Conservation (phyloP, 2,329 filamentous ascomycete species). For the Aaosphaeria pasadenensis region DNA sequence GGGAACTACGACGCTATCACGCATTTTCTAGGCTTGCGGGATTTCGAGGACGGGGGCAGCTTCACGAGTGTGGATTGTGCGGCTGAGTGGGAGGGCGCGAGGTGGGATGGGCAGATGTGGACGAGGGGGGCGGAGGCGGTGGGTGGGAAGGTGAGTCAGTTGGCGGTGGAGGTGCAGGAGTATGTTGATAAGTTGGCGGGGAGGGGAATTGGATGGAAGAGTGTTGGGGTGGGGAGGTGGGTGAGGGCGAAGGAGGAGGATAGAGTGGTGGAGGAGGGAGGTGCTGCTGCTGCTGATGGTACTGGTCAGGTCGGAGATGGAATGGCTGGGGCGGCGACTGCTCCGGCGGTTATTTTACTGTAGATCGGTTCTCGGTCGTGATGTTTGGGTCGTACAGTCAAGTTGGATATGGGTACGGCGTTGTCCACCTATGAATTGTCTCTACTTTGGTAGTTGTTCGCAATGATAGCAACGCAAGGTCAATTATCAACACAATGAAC, state of each 20-base stretch:
- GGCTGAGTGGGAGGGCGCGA: background rate
- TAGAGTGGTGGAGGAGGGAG: background rate
- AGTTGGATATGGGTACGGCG: no score
- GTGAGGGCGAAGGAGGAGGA: constrained; percentile 5
- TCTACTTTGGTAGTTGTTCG: no score
- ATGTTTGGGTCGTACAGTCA: no score
- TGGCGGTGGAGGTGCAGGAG: constrained; percentile 11
- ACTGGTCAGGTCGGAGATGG: no score
- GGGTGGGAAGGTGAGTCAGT: background rate
- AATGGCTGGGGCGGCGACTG: no score
- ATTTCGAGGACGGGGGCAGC: constrained; percentile 15
- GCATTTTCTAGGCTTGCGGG: constrained; percentile 17
- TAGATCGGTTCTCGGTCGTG: no score
- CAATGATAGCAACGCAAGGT: no score
- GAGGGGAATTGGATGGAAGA: constrained; percentile 21
- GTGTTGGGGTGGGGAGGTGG: constrained; percentile 17
- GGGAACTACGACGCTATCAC: constrained; percentile 26
- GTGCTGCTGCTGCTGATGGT: background rate
- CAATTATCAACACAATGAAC: no score
- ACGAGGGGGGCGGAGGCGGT: no score
- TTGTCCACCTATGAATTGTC: no score
- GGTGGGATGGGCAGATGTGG: no score
- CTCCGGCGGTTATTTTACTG: no score
- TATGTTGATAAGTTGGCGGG: constrained; percentile 18
- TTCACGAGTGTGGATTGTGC: constrained; percentile 22